phyloP scores from a whole-genome alignment of 108 stramenopile species.

The Fragilariopsis cylindrus region DNA sequence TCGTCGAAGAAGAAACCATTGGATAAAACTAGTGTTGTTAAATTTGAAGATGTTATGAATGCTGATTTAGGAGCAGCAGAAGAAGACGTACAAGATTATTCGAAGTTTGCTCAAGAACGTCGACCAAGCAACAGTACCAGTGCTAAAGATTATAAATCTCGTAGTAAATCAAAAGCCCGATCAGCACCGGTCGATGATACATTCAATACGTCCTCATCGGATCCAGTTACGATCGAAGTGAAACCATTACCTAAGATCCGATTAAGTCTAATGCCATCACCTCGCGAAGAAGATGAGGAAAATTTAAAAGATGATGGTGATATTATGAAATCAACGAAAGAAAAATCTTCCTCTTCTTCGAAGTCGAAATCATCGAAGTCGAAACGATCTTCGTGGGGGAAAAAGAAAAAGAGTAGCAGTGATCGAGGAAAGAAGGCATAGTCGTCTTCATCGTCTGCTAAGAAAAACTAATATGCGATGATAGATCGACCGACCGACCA shows the following conservation, averaged over 20 bases:
- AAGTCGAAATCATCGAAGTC: neutral
- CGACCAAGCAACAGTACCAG: conserved; percentile 20
- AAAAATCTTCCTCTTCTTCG: neutral
- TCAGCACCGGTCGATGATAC: conserved; percentile 13
- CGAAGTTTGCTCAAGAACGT: conserved; percentile 46
- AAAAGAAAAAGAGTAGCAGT: neutral
- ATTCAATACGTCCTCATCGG: conserved; percentile 22
- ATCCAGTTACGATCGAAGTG: conserved; percentile 79
- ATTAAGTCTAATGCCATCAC: conserved; percentile 81
- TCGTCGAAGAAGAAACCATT: conserved; percentile 12
- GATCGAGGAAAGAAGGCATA: neutral
- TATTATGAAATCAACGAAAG: neutral
- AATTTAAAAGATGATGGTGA: conserved; percentile 42
- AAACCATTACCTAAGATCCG: conserved; percentile 87
- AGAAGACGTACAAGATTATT: conserved; percentile 16
- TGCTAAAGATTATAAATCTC: conserved; percentile 22
- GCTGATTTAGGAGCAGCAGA: conserved; percentile 19
- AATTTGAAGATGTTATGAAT: conserved; percentile 58
- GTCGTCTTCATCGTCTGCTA: no score
- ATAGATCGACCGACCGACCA: no score
- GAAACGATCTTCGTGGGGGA: conserved; percentile 1
- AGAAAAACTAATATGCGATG: no score
- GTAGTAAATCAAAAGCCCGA: conserved; percentile 18
- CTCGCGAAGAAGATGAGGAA: conserved; percentile 87
- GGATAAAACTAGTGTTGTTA: conserved; percentile 32